Evolutionary conservation across 306 rosid genomes (phyloP).

Genomic region (Prinsepia uniflora): DNA sequence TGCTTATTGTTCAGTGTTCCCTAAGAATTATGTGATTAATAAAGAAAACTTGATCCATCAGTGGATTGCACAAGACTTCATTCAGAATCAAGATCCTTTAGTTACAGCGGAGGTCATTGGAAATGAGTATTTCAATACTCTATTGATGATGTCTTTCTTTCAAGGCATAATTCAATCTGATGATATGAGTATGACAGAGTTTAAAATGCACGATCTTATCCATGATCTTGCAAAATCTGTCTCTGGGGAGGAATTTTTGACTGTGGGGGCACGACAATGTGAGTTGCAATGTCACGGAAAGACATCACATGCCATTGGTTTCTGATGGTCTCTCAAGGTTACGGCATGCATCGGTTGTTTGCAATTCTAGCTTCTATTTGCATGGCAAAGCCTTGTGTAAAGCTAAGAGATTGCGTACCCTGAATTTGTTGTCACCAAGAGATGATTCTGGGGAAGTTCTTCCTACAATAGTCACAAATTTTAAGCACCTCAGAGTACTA

Average conservation of each 20-base stretch:
- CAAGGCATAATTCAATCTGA: slow-evolving; percentile 16
- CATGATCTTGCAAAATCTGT: slow-evolving; percentile 24
- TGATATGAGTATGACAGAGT: slow-evolving; percentile 5
- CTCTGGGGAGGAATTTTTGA: slow-evolving; percentile 24
- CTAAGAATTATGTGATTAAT: slow-evolving; percentile 24
- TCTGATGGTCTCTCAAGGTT: neutral
- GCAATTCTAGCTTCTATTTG: neutral
- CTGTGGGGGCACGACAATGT: slow-evolving; percentile 4
- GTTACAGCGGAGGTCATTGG: slow-evolving; percentile 9
- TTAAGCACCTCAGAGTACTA: slow-evolving; percentile 19
- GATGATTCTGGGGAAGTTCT: slow-evolving; percentile 15
- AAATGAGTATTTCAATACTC: slow-evolving; percentile 22
- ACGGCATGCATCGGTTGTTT: slow-evolving; percentile 29
- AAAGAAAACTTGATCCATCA: slow-evolving; percentile 29
- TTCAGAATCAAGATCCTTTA: neutral
- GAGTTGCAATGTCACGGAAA: no score
- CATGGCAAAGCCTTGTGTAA: slow-evolving; percentile 18
- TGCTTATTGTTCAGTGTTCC: slow-evolving; percentile 29
- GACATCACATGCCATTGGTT: no score
- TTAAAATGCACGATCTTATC: slow-evolving; percentile 29
- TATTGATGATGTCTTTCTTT: slow-evolving; percentile 29
- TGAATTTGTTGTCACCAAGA: slow-evolving; percentile 13
- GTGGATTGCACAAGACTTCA: slow-evolving; percentile 32
- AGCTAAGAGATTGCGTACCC: slow-evolving; percentile 21
- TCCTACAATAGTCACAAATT: slow-evolving; percentile 11